Base-by-base conservation (phyloP, 2,329 filamentous ascomycete species). In the Venturia nashicola region DNA sequence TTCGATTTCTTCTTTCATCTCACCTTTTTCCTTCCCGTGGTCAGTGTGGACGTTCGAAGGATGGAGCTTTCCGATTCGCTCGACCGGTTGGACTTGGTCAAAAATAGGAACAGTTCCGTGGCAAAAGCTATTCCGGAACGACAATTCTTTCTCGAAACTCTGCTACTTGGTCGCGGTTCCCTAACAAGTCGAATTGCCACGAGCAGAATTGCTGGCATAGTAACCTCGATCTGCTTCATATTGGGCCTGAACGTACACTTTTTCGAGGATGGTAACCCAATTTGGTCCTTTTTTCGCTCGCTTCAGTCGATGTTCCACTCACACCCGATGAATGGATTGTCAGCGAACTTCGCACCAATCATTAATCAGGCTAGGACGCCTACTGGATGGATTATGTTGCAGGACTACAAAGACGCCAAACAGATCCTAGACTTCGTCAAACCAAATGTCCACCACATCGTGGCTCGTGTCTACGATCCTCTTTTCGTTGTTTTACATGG, bases 1-100 rank as follows among this genome's bases (percentile, higher is more conserved):
- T 87, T 92, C 69, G 89, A 93, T 73, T 88, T 89, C 66, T 85
- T 91, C 69, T 91, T 89, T 70, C 79, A 91, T 27, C 82, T 90
- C 8, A 92, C 89, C 0, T 92, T 91, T 75, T 92, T 93, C 70
- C 79, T 91, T 3, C 85, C 89, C 0, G 88, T 93, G 14, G 77
- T 93, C 32, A 91, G 88, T 69, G 86, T 93, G 54, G 89, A 93
- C 72, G 88, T 93, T 11, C 83, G 86, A 27, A 82, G 89, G 68
- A 84, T 88, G 65, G 89, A 93, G 75, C 80, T 93, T 0, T 85
- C 86, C 68, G 89, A 93, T 71, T 86, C 87, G 2, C 76, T 92
- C 11, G 84, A 77, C 44, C 72, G 77, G 42, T 70, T 74, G 51
- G 76, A 75, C 18, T 43, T 62, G 66, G 11, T 23, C 48, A 54